Evolutionary conservation across 257 asterid species (phyloP).

Genomic region (Solanum sparsipilum): DNA sequence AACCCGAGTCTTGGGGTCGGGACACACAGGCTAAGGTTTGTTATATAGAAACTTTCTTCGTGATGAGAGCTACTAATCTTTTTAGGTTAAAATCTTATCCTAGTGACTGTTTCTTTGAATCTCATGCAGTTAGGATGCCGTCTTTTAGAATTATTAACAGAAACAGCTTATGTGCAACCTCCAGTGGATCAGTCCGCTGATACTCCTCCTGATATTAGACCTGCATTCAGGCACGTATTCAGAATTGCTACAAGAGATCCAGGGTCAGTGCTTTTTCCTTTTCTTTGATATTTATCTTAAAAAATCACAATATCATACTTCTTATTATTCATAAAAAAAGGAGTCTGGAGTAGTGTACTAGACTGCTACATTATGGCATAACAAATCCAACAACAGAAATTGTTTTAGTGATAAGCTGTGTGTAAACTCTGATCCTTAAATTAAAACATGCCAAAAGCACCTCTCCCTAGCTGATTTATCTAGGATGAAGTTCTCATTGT

Average conservation of each 20-base stretch:
- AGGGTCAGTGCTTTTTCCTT: constrained; percentile 39
- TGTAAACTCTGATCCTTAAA: not conserved
- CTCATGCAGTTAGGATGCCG: constrained; percentile 88
- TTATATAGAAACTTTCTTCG: not conserved
- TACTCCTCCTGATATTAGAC: constrained; percentile 84
- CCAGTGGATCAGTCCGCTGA: constrained; percentile 68
- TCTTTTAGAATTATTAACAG: constrained; percentile 64
- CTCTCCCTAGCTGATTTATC: not conserved
- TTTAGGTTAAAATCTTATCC: not conserved
- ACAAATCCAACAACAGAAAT: not conserved
- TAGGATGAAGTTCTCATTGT: not conserved
- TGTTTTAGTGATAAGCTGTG: not conserved
- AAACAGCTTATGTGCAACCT: constrained; percentile 85
- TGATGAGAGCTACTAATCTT: not conserved
- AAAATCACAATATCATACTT: not conserved
- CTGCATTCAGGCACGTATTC: constrained; percentile 86
- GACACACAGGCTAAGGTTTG: constrained; percentile 85
- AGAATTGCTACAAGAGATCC: constrained; percentile 49
- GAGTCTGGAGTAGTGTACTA: not conserved
- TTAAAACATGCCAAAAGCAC: not conserved
- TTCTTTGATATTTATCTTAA: not conserved
- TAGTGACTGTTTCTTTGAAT: not conserved
- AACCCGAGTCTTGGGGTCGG: constrained; percentile 65
- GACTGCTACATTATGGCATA: not conserved
- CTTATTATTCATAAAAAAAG: not conserved